Conservation (phyloP, 768 basidiomycete genomes). For the Scleroderma bovista region DNA sequence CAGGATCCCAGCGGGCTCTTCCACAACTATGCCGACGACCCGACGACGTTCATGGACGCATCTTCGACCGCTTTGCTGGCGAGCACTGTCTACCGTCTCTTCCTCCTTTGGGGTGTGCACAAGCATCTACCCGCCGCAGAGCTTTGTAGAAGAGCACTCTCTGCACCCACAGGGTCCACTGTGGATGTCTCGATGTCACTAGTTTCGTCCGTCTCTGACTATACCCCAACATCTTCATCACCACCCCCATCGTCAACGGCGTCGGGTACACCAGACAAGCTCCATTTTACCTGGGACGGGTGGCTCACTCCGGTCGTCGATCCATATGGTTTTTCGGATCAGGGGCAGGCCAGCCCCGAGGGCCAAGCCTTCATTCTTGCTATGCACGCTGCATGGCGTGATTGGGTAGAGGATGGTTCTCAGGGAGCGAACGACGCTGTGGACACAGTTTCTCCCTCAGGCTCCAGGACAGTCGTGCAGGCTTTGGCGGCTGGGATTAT, state of each 20-base stretch:
- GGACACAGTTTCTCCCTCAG: neutral
- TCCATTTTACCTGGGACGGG: slow-evolving; percentile 52
- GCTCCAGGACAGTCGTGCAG: neutral
- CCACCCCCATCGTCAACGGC: slow-evolving; percentile 7
- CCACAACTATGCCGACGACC: slow-evolving; percentile 64
- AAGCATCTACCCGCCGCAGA: slow-evolving; percentile 55
- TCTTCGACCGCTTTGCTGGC: slow-evolving; percentile 73
- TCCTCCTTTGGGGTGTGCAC: slow-evolving; percentile 46
- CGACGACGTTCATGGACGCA: slow-evolving; percentile 63
- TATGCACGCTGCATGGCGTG: slow-evolving; percentile 69
- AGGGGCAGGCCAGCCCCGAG: slow-evolving; percentile 62
- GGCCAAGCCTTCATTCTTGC: slow-evolving; percentile 74
- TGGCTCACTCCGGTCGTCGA: slow-evolving; percentile 75
- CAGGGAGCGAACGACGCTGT: slow-evolving; percentile 42
- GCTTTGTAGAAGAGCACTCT: slow-evolving; percentile 38
- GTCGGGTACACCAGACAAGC: slow-evolving; percentile 16
- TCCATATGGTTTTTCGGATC: slow-evolving; percentile 46
- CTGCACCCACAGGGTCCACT: slow-evolving; percentile 14
- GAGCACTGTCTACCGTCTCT: slow-evolving; percentile 67
- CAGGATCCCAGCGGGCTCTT: slow-evolving; percentile 32
- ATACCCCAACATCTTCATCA: slow-evolving; percentile 9
- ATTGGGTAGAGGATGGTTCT: slow-evolving; percentile 60
- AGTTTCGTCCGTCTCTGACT: neutral
- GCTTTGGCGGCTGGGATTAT: neutral
- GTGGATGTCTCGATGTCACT: slow-evolving; percentile 8